Evolutionary conservation across 441 rosid genomes (phyloP), one percentile per base, ranked within the genome.

Genomic region (Arabidopsis lyrata): DNA sequence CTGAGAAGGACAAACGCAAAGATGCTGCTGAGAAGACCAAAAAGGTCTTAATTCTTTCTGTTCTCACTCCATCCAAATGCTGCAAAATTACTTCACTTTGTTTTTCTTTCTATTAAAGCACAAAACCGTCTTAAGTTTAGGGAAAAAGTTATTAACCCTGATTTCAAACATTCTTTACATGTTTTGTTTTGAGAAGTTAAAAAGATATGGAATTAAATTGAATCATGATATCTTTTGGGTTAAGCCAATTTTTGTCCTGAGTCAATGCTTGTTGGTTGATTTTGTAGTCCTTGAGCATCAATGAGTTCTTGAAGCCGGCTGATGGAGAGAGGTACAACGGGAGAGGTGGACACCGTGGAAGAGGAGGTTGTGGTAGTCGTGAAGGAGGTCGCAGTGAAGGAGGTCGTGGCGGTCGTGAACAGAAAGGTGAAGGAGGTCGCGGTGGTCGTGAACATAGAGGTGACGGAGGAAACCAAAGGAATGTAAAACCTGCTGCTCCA

Each of bases 271-370:
- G 27, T 53, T 55, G 3, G 44, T 8, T 35, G 44, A 7, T 50
- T 12, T 44, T 78, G 65, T 62, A 78, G 81, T 67, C 78, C 8
- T 6, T 78, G 66, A 78, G 55, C 74, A 78, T 78, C 3, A 73
- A 67, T n/a, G 70, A 78, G 81, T 78, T 78, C 35, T 45, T 78
- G 60, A 78, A 78, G 66, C 81, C 78, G 5, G 81, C 78, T 2
- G 53, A 61, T 1, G 81, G 81, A 55, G 65, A 66, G 64, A 72
- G 50, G 9, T 52, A 48, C 67, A 63, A 42, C 58, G 35, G 58
- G 5, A 69, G 58, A 65, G 65, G 81, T 60, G 81, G 65, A 18
- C 41, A 70, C 72, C 81, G 77, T 1, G 81, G 77, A 59, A 71
- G 65, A 36, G 77, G 77, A 47, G 73, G 73, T 4, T 76, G 72